Evolutionary conservation across 768 basidiomycete species (phyloP), one percentile per base, ranked within the genome.

Genomic region (Lentinula boryana): DNA sequence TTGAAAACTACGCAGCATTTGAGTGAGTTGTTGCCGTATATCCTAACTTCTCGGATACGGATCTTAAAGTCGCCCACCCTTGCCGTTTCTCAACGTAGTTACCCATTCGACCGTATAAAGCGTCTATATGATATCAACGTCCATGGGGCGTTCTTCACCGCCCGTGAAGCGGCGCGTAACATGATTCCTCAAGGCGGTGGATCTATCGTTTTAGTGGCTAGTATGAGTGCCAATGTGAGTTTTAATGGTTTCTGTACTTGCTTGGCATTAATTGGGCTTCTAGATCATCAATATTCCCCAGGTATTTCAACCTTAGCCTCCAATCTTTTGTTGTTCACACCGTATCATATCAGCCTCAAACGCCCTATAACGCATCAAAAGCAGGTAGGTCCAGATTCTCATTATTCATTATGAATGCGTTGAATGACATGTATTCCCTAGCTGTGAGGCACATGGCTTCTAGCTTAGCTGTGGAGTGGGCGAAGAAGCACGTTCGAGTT

Each of bases 361-460:
- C 92, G 4, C 94, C 95, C 0, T 98, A 98, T 73, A 98, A 98
- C 73, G 91, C 92, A 8, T 95, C 94, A 18, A 98, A 95, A 78
- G 93, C 93, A 38, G 92, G 88, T 87, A 66, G 67, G 79, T 40
- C 1, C 7, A 6, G 9, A 15, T 21, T 35, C 8, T 15, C 50
- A 57, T 31, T 8, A 33, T 16, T 23, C 4, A 46, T 36, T 36
- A 15, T 2, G 13, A 27, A 27, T 3, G 27, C 27, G 27, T 27
- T 43, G 18, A 40, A 49, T 8, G 23, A 36, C 46, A 65, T 53
- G 62, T 49, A 53, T 44, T 31, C 49, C 48, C 9, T 60, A 89
- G 89, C 95, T 52, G 95, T 98, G 36, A 88, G 89, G 66, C 95
- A 98, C 69, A 92, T 98, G 92, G 93, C 93, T 12, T 79, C 91